These are phyloP conservation scores for Dendrothele bispora DNA, from an alignment of 768 basidiomycete species.

Conservation along the genomic window DNA sequence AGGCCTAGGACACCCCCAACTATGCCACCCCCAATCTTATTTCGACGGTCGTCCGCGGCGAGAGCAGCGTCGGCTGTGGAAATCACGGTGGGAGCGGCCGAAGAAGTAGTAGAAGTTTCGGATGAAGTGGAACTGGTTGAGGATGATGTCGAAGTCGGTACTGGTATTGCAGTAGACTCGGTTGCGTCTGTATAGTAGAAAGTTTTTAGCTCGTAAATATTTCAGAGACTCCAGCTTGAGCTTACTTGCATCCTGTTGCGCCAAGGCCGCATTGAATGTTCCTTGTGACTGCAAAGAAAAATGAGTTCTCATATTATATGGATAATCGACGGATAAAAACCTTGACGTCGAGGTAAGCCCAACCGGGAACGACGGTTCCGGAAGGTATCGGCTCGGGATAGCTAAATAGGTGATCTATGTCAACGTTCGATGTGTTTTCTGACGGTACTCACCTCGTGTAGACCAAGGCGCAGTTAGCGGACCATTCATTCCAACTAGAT, in stretches of 20 bases:
- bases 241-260: constrained; percentile 36
- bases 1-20: constrained; percentile 53
- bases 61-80: constrained; percentile 13
- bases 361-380: constrained; percentile 53
- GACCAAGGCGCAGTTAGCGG: constrained; percentile 42
- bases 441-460: constrained; percentile 28
- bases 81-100: constrained; percentile 5
- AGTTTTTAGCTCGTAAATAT: neutral
- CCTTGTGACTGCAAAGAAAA: constrained; percentile 27
- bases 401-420: constrained; percentile 22
- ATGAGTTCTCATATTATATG: neutral
- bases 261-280: constrained; percentile 39
- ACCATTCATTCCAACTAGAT: constrained; percentile 56
- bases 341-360: constrained; percentile 61
- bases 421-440: constrained; percentile 2
- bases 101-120: constrained; percentile 10
- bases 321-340: constrained; percentile 19
- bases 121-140: constrained; percentile 18
- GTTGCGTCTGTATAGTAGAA: constrained; percentile 30
- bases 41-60: constrained; percentile 12
- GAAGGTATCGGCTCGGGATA: constrained; percentile 48
- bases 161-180: constrained; percentile 44
- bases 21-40: constrained; percentile 61
- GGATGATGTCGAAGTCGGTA: constrained; percentile 16
- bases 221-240: neutral